Evolutionary conservation across 257 asterid genomes (phyloP).

Genomic region (Solanum pimpinellifolium): DNA sequence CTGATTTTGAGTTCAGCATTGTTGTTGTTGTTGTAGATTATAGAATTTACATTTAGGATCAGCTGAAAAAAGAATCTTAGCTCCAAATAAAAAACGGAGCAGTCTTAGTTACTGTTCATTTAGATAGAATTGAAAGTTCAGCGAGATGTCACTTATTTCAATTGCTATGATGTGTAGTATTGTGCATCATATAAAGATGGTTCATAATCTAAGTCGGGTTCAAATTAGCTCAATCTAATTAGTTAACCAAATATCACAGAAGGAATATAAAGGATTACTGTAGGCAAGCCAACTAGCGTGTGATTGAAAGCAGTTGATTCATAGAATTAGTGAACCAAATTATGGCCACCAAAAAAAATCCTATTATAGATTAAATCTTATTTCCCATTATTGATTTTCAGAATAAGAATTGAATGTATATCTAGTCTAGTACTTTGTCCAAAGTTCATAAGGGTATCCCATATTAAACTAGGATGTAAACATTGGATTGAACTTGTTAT

Average conservation of each 20-base stretch:
- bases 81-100: background rate
- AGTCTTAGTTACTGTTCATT: background rate
- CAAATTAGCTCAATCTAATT: background rate
- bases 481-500: background rate
- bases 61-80: background rate
- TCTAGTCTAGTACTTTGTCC: background rate
- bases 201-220: background rate
- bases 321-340: background rate
- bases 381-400: background rate
- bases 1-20: background rate
- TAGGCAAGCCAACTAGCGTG: background rate
- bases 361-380: background rate
- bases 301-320: background rate
- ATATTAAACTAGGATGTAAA: background rate
- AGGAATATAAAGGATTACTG: background rate
- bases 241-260: background rate
- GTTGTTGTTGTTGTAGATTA: background rate
- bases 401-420: background rate
- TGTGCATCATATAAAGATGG: background rate
- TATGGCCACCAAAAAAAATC: background rate
- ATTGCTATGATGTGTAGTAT: background rate
- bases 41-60: background rate
- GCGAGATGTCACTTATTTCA: background rate
- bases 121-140: background rate
- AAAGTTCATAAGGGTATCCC: background rate